phyloP scores from a whole-genome alignment of 2,329 filamentous ascomycete species.

The Cladobotryum mycophilum region DNA sequence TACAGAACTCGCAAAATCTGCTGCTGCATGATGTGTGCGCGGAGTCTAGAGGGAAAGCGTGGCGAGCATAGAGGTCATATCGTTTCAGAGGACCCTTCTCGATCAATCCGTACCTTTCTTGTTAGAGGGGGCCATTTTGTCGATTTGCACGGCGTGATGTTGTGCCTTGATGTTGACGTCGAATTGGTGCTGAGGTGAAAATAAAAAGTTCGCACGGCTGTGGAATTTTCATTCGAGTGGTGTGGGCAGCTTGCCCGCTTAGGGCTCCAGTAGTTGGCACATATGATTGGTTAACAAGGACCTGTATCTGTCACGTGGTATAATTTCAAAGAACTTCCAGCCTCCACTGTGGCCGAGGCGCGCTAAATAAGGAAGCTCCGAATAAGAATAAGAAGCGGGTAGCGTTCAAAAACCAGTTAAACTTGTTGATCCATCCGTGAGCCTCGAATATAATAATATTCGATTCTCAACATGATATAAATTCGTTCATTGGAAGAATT shows the following conservation, averaged over 20 bases:
- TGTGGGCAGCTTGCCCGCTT: constrained; percentile 20
- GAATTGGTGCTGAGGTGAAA: constrained; percentile 1
- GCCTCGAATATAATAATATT: too few species aligned
- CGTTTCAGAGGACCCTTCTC: constrained; percentile 5
- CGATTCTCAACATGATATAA: too few species aligned
- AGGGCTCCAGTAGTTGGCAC: constrained; percentile 17
- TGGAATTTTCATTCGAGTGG: constrained; percentile 8
- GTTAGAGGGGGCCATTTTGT: constrained; percentile 27
- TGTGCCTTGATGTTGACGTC: constrained; percentile 11
- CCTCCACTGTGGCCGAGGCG: not conserved
- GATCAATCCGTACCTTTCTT: constrained; percentile 44
- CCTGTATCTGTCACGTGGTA: constrained; percentile 11
- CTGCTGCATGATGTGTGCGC: constrained; percentile 57
- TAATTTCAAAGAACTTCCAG: not conserved
- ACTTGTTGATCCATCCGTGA: too few species aligned
- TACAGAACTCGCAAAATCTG: constrained; percentile 70
- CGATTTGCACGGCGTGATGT: constrained; percentile 6
- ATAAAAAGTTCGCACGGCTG: constrained; percentile 2
- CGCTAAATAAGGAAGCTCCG: not conserved
- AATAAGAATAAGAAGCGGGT: too few species aligned
- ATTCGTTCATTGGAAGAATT: too few species aligned
- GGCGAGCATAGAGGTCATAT: constrained; percentile 1
- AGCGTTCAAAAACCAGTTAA: too few species aligned
- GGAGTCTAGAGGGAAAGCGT: constrained; percentile 2
- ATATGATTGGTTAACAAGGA: constrained; percentile 6